A percentile compares a stretch with the other conserved stretches of the same genome.
These are phyloP conservation scores for Colletotrichum theobromicola DNA, from an alignment of 2,329 filamentous ascomycete genomes.

Conservation along the genomic window DNA sequence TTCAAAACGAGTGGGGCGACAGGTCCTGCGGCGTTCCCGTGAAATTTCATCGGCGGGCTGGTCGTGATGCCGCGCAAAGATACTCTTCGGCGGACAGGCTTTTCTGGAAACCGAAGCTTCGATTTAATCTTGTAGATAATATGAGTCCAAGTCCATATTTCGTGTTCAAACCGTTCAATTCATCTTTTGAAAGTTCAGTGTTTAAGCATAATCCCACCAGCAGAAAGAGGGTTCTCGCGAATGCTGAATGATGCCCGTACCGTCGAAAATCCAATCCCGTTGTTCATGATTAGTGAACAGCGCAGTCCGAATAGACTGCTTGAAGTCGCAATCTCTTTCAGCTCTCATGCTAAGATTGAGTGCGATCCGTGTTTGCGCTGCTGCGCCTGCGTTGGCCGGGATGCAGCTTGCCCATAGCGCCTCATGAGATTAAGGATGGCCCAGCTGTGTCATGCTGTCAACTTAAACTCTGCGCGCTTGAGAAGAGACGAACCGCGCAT, in stretches of 20 bases:
- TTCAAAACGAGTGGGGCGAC: not conserved
- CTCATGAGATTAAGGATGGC: not conserved
- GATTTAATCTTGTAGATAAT: not conserved
- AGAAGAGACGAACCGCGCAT: not conserved
- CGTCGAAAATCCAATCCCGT: not conserved
- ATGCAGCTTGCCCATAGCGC: not conserved
- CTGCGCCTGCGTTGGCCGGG: not conserved
- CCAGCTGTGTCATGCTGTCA: not conserved
- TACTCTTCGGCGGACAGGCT: not conserved
- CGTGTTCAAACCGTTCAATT: not conserved
- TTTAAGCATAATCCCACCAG: not conserved
- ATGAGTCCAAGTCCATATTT: not conserved
- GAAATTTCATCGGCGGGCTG: not conserved
- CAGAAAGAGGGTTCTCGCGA: not conserved
- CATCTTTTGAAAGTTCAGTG: not conserved
- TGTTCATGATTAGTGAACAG: not conserved
- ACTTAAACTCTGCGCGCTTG: not conserved
- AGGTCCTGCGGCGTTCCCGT: not conserved
- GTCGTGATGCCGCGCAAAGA: not conserved
- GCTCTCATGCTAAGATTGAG: not conserved
- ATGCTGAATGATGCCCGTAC: not conserved
- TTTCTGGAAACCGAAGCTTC: not conserved
- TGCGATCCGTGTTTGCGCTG: not conserved
- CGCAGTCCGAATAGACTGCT: not conserved
- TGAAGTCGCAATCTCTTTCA: not conserved